phyloP scores from a whole-genome alignment of 371 early-diverging fungal species.

The Mucor sp. region DNA sequence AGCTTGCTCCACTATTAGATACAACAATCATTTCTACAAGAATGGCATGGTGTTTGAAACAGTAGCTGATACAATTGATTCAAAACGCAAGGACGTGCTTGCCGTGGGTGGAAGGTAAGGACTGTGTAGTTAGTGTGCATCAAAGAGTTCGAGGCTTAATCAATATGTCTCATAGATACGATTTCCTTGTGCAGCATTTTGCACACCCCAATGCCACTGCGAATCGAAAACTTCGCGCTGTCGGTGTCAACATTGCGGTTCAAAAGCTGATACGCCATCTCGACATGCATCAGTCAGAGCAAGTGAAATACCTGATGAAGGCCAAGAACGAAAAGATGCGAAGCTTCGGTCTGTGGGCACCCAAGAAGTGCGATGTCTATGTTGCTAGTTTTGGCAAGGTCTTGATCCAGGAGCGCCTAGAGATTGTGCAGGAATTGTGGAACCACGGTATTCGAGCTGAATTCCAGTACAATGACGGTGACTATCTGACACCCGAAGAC shows the following conservation, averaged over 20 bases:
- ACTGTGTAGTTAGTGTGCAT: no score
- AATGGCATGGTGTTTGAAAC: conserved; percentile 79
- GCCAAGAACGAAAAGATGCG: conserved; percentile 61
- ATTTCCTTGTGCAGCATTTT: conserved; percentile 56
- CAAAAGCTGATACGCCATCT: conserved; percentile 72
- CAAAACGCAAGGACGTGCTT: conserved; percentile 71
- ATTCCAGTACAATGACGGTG: conserved; percentile 75
- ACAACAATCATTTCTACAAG: conserved; percentile 75
- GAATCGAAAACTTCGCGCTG: conserved; percentile 64
- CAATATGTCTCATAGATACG: conserved; percentile 57
- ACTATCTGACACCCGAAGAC: conserved; percentile 69
- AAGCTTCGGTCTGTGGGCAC: conserved; percentile 67
- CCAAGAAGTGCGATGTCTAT: conserved; percentile 72
- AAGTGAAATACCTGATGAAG: conserved; percentile 53
- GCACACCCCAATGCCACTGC: conserved; percentile 44
- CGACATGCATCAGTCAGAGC: conserved; percentile 68
- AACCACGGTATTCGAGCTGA: conserved; percentile 72
- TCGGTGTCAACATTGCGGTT: conserved; percentile 82
- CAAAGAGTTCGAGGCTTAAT: neutral
- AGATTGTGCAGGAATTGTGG: conserved; percentile 77
- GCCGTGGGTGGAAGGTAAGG: conserved; percentile 81
- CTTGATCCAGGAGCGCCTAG: conserved; percentile 69
- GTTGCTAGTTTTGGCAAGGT: conserved; percentile 82
- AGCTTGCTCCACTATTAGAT: conserved; percentile 33
- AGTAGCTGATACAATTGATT: conserved; percentile 53